Evolutionary conservation across 805 yeast species (phyloP).

Genomic region (Clavispora fructus): DNA sequence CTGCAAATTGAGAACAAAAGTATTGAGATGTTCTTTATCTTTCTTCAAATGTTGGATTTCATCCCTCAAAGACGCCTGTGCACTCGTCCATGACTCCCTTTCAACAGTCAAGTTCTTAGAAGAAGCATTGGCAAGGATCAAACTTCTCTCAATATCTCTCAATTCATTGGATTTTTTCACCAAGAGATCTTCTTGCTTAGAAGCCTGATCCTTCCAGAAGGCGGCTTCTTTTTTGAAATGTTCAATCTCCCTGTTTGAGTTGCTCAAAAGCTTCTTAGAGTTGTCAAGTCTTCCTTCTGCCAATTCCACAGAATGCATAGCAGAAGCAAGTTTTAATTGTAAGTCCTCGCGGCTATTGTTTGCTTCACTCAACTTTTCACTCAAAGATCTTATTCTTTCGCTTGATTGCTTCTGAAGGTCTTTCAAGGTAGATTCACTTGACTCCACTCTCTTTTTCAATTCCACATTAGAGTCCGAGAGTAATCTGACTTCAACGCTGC

Average conservation of each 20-base stretch:
- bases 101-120: conserved; percentile 51
- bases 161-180: conserved; percentile 44
- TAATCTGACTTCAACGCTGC: conserved; percentile 17
- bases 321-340: conserved; percentile 46
- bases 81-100: conserved; percentile 42
- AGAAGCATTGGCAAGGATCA: conserved; percentile 42
- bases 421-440: conserved; percentile 33
- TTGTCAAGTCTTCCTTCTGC: conserved; percentile 47
- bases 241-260: conserved; percentile 21
- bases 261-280: conserved; percentile 31
- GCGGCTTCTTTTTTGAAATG: conserved; percentile 24
- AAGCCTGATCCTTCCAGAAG: conserved; percentile 39
- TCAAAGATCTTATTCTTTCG: conserved; percentile 44
- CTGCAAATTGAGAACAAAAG: conserved; percentile 57
- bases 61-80: conserved; percentile 45
- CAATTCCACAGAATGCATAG: conserved; percentile 50
- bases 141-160: conserved; percentile 43
- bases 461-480: conserved; percentile 24
- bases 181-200: conserved; percentile 33
- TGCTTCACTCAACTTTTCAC: conserved; percentile 24
- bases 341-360: conserved; percentile 34
- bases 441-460: conserved; percentile 28
- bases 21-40: conserved; percentile 57
- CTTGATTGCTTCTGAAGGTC: conserved; percentile 34
- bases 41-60: conserved; percentile 49